A percentile compares a stretch with the other conserved stretches of the same genome.
phyloP scores from a whole-genome alignment of 441 rosid species.

The Omphalea diandra region DNA sequence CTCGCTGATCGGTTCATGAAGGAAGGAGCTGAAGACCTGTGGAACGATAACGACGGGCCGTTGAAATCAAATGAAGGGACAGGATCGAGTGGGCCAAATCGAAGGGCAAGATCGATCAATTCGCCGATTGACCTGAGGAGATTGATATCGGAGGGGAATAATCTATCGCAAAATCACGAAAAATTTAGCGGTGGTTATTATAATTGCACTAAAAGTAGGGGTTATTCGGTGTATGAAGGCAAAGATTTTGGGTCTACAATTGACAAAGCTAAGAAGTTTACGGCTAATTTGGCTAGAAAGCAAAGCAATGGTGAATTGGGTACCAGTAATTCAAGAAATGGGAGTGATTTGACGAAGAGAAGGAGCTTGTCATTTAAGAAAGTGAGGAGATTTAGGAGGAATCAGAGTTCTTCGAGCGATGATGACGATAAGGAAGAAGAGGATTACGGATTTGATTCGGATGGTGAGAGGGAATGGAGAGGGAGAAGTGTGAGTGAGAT shows the following conservation, averaged over 20 bases:
- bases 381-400: conserved; percentile 48
- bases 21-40: conserved; percentile 85
- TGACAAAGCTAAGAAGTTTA: background rate
- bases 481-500: conserved; percentile 29
- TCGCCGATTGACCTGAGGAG: conserved; percentile 54
- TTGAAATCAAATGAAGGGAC: conserved; percentile 34
- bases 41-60: conserved; percentile 87
- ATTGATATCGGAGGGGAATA: conserved; percentile 29
- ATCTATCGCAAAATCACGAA: conserved; percentile 14
- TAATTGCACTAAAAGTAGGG: conserved; percentile 36
- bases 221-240: conserved; percentile 37
- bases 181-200: conserved; percentile 18
- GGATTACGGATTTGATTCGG: conserved; percentile 40
- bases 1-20: conserved; percentile 91
- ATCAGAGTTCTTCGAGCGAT: conserved; percentile 65
- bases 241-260: background rate
- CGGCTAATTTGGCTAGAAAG: conserved; percentile 22
- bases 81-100: conserved; percentile 20
- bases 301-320: conserved; percentile 19
- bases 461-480: conserved; percentile 25
- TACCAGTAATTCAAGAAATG: conserved; percentile 10
- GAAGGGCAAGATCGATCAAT: conserved; percentile 24
- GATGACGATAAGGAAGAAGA: conserved; percentile 71
- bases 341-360: conserved; percentile 25
- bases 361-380: conserved; percentile 27